A percentile compares a stretch with the other conserved stretches of the same genome.
These are phyloP conservation scores for Cyclanthera cordifolia DNA, from an alignment of 306 rosid species.

Conservation along the genomic window DNA sequence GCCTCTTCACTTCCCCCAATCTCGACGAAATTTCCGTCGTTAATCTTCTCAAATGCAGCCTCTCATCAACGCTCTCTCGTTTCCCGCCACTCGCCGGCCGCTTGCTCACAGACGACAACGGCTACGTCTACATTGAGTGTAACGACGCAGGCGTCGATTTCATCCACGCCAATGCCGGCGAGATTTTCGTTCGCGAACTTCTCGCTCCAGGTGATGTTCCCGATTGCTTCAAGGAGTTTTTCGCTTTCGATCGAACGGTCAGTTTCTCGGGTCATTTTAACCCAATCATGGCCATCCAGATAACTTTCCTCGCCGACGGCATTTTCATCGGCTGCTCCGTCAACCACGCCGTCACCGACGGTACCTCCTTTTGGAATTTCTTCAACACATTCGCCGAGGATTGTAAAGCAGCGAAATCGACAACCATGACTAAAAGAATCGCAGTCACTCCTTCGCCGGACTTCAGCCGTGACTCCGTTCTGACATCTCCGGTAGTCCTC, in stretches of 20 bases:
- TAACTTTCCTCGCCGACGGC: conserved; percentile 66
- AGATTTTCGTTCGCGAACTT: conserved; percentile 24
- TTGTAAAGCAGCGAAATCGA: conserved; percentile 19
- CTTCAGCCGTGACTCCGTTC: conserved; percentile 37
- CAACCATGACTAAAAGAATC: background rate
- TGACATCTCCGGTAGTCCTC: conserved; percentile 51
- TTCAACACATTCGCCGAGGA: conserved; percentile 73
- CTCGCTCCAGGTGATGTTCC: conserved; percentile 36
- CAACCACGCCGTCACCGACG: conserved; percentile 70
- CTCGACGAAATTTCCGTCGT: conserved; percentile 23
- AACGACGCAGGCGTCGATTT: conserved; percentile 75
- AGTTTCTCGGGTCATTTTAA: conserved; percentile 57
- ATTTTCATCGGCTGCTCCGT: conserved; percentile 62
- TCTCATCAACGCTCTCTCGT: conserved; percentile 49
- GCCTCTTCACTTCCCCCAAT: conserved; percentile 56
- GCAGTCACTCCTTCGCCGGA: conserved; percentile 33
- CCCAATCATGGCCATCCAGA: conserved; percentile 59
- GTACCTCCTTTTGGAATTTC: conserved; percentile 93
- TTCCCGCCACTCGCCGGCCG: conserved; percentile 93
- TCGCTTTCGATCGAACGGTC: conserved; percentile 46
- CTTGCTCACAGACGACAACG: conserved; percentile 37
- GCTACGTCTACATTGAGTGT: conserved; percentile 46
- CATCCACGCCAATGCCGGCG: conserved; percentile 32
- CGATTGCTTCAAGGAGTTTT: conserved; percentile 36
- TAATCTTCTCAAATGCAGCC: conserved; percentile 32